These are phyloP conservation scores for Solanum acaule DNA, from an alignment of 257 asterid genomes.

Conservation along the genomic window DNA sequence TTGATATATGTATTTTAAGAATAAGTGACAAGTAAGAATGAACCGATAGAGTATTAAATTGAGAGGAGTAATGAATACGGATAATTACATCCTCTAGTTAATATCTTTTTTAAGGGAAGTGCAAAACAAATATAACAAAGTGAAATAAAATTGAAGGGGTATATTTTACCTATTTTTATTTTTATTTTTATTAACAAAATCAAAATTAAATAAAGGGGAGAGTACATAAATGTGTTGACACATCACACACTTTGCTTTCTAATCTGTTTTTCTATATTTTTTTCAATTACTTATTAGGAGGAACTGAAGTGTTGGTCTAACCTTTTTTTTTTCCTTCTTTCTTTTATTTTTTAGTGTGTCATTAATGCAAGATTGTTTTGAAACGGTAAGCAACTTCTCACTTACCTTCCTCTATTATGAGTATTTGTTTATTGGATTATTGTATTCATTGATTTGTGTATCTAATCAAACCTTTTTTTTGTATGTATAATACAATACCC, in stretches of 20 bases:
- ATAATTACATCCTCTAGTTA: not conserved
- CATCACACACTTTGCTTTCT: constrained; percentile 9
- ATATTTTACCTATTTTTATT: not conserved
- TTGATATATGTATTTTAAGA: no score
- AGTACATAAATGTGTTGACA: not conserved
- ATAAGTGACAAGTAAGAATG: no score
- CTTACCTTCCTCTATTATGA: not conserved
- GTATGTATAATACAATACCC: not conserved
- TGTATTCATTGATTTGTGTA: not conserved
- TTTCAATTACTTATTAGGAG: not conserved
- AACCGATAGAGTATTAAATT: not conserved
- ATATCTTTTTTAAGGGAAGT: not conserved
- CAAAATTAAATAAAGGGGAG: not conserved
- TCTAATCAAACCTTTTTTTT: not conserved
- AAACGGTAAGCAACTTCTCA: constrained; percentile 50
- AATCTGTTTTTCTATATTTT: not conserved
- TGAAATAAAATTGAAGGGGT: not conserved
- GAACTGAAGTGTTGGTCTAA: not conserved
- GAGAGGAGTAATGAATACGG: not conserved
- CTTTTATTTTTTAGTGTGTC: constrained; percentile 17
- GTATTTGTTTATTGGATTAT: not conserved
- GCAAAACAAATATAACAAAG: not conserved
- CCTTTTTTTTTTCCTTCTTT: not conserved
- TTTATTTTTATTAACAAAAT: no score
- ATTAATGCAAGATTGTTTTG: constrained; percentile 30